Percentiles rank a stretch among this genome's conserved stretches.
Evolutionary conservation across 805 yeast species (phyloP).

Genomic region (Helenozyma baotianmanensis): DNA sequence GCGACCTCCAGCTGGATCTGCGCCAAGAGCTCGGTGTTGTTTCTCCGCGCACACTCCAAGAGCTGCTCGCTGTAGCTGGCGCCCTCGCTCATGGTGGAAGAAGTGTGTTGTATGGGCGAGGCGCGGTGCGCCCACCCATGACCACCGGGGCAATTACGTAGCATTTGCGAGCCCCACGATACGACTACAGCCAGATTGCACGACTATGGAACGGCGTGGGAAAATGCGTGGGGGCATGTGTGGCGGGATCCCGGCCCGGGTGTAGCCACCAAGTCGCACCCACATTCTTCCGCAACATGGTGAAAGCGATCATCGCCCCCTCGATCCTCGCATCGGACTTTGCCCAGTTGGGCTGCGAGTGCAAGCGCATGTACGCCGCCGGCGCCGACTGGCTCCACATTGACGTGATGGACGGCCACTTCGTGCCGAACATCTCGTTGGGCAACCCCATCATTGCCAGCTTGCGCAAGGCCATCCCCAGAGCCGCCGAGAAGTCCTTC

Average conservation of each 20-base stretch:
- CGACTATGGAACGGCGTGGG: too few species aligned
- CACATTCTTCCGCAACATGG: conserved; percentile 48
- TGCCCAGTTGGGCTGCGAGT: conserved; percentile 82
- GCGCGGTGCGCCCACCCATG: neutral
- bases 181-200: too few species aligned
- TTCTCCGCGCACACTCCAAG: conserved; percentile 82
- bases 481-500: conserved; percentile 45
- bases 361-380: conserved; percentile 70
- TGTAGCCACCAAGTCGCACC: too few species aligned
- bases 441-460: conserved; percentile 88
- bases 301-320: conserved; percentile 84
- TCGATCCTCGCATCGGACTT: conserved; percentile 91
- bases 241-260: too few species aligned
- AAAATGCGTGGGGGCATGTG: too few species aligned
- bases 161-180: too few species aligned
- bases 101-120: too few species aligned
- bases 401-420: conserved; percentile 98
- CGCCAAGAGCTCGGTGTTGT: conserved; percentile 71
- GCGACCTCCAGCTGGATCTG: conserved; percentile 46
- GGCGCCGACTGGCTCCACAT: conserved; percentile 97
- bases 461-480: conserved; percentile 73
- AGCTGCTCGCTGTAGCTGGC: conserved; percentile 74
- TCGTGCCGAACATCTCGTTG: conserved; percentile 92
- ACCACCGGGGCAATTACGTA: neutral
- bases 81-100: conserved; percentile 37